These are phyloP conservation scores for Chaetomium sp. DNA, from an alignment of 2,329 filamentous ascomycete genomes.

Conservation along the genomic window DNA sequence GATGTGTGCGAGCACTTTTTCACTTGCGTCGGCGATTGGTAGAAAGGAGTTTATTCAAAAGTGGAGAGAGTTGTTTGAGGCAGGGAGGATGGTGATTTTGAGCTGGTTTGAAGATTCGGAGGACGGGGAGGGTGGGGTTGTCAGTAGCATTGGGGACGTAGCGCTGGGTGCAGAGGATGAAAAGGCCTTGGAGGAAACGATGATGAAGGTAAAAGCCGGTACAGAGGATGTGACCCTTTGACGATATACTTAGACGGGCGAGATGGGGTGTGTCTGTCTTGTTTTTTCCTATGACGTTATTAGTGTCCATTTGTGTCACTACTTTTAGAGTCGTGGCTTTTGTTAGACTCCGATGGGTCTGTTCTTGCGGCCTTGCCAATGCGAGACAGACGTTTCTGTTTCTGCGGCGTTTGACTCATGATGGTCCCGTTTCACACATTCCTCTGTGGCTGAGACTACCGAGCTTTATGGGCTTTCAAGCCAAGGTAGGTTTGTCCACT, in stretches of 20 bases:
- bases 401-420: no score
- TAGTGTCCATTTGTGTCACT: no score
- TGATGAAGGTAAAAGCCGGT: constrained; percentile 23
- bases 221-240: constrained; percentile 29
- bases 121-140: constrained; percentile 1
- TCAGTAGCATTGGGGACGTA: constrained; percentile 27
- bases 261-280: no score
- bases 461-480: no score
- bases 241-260: no score
- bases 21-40: constrained; percentile 20
- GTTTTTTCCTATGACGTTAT: no score
- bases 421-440: no score
- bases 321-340: no score
- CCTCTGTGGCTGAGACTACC: no score
- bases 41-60: constrained; percentile 25
- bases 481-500: not conserved
- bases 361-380: no score
- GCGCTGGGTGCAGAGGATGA: constrained; percentile 28
- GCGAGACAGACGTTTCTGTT: no score
- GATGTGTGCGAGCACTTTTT: constrained; percentile 27
- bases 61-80: constrained; percentile 24
- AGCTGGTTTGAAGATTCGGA: constrained; percentile 28
- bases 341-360: no score
- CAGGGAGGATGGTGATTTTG: constrained; percentile 27
- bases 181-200: constrained; percentile 17